Evolutionary conservation across 345 rosid species (phyloP), one percentile per base, ranked within the genome.

Genomic region (Ceriops tagal): DNA sequence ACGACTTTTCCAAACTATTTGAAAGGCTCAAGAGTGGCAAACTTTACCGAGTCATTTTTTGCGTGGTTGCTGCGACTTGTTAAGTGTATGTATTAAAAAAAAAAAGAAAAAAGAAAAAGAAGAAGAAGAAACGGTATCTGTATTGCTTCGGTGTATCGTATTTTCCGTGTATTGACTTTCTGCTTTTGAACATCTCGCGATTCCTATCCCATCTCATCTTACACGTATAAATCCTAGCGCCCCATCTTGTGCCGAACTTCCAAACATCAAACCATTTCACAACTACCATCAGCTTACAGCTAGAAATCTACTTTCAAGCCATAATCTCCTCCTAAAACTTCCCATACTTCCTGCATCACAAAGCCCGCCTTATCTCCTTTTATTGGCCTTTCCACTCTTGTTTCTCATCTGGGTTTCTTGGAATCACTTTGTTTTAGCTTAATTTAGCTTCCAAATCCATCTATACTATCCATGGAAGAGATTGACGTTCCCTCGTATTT

Each of bases 111-210:
- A 3, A 4, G 1, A 8, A 9, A 10, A 39, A 39, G 10, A 10
- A 39, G 10, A 8, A 9, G 2, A 37, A 37, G 10, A 37, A 37
- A 39, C 46, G 2, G 0, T 43, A 5, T 20, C 69, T 63, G 75
- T 58, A 46, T 67, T 55, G 58, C 73, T 71, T 56, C 30, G 3
- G 6, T 27, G 11, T 56, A n/a, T 60, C 18, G 26, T 30, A 34
- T 58, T 73, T 76, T 61, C 79, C 95, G 85, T 81, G 87, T 76
- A 74, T 85, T 87, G 90, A 89, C 88, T 73, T 83, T 80, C 78
- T 63, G 43, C 26, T 63, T 28, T 71, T 69, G 73, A 76, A 72
- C 71, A 20, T 59, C 69, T 35, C 31, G 30, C 31, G 30, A 43
- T 43, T 13, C 49, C 59, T 28, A 24, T 8, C 61, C 47, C 16